Evolutionary conservation across 768 basidiomycete species (phyloP).

Genomic region (Termitomyces sp.): DNA sequence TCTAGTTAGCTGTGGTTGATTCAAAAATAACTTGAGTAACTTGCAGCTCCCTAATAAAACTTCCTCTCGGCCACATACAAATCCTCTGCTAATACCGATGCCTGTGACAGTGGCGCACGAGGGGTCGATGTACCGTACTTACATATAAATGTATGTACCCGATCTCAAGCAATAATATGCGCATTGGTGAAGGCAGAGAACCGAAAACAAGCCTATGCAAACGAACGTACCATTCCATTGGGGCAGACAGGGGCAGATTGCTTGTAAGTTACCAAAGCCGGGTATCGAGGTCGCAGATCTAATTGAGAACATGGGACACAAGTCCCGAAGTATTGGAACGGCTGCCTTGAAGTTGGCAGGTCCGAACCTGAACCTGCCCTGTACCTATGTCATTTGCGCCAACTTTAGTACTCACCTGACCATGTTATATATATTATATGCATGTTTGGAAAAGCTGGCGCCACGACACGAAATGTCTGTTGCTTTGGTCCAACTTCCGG

Average conservation of each 20-base stretch:
- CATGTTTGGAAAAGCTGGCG: not conserved
- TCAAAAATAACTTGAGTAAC: not conserved
- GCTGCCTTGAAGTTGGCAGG: not conserved
- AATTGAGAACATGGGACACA: not conserved
- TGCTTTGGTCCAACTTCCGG: too few relatives aligned
- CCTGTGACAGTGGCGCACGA: not conserved
- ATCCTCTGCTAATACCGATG: not conserved
- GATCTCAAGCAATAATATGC: too few relatives aligned
- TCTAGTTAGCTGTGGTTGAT: not conserved
- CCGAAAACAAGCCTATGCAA: not conserved
- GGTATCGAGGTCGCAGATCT: not conserved
- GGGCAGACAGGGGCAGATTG: not conserved
- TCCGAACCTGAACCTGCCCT: not conserved
- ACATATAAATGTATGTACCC: too few relatives aligned
- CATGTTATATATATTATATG: not conserved
- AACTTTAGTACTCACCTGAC: not conserved
- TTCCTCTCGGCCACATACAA: not conserved
- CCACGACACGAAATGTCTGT: too few relatives aligned
- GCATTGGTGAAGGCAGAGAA: not conserved
- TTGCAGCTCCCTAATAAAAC: too few relatives aligned
- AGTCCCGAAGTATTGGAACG: slow-evolving; percentile 1
- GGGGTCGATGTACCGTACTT: not conserved
- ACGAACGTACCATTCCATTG: not conserved
- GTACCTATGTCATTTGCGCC: not conserved
- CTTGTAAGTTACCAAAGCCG: not conserved